Conservation (phyloP, 177 flowering plant species). For the Vitis hybrid region DNA sequence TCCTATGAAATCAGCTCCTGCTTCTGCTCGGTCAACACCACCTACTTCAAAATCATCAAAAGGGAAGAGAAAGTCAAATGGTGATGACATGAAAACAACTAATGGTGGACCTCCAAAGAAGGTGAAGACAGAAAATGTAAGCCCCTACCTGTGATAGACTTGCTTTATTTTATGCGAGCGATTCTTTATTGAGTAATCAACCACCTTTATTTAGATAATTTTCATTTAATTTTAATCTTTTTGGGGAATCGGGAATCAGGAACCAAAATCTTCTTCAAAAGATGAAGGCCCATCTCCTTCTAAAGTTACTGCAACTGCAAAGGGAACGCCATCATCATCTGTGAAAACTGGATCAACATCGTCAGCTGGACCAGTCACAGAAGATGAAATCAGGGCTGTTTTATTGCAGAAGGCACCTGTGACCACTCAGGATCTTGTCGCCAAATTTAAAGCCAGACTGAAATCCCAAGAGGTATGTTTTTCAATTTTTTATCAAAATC, state of each 20-base stretch:
- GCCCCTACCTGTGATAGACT: slow-evolving; percentile 9
- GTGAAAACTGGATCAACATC: slow-evolving; percentile 37
- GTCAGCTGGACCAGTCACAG: slow-evolving; percentile 71
- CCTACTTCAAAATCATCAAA: slow-evolving; percentile 70
- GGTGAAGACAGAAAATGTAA: slow-evolving; percentile 74
- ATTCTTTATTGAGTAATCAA: background rate
- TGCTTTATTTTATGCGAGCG: background rate
- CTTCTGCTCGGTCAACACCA: slow-evolving; percentile 64
- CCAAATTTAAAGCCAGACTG: slow-evolving; percentile 71
- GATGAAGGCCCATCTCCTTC: slow-evolving; percentile 41
- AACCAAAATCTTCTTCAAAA: slow-evolving; percentile 53
- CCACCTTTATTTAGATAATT: background rate
- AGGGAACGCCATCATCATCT: slow-evolving; percentile 35
- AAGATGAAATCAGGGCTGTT: slow-evolving; percentile 87
- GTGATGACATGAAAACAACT: slow-evolving; percentile 67
- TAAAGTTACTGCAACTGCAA: slow-evolving; percentile 39
- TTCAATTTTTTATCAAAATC: background rate
- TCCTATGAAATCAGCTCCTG: slow-evolving; percentile 57
- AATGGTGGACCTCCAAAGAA: slow-evolving; percentile 68
- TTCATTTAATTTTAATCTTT: background rate
- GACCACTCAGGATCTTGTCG: slow-evolving; percentile 90
- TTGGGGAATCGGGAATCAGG: slow-evolving; percentile 35
- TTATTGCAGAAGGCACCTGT: slow-evolving; percentile 65
- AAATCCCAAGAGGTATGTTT: slow-evolving; percentile 60
- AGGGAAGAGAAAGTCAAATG: slow-evolving; percentile 77